Evolutionary conservation across 805 yeast species (phyloP).

Genomic region (Ogataea pilisensis): DNA sequence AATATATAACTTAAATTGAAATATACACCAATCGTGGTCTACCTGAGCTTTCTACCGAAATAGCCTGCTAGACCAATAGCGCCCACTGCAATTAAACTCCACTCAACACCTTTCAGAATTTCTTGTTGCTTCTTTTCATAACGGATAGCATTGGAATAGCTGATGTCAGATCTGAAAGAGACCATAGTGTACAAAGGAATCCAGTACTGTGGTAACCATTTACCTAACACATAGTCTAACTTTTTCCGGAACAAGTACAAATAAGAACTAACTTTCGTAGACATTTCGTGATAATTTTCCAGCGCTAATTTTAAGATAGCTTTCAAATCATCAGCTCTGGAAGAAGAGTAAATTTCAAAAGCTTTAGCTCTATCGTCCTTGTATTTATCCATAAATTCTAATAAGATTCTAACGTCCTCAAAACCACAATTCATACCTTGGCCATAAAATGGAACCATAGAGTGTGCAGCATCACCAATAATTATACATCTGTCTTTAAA

Average conservation of each 20-base stretch:
- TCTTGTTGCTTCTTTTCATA: conserved; percentile 51
- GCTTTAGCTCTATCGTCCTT: conserved; percentile 41
- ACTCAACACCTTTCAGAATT: conserved; percentile 37
- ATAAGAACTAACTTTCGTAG: conserved; percentile 65
- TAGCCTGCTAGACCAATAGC: conserved; percentile 8
- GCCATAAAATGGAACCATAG: conserved; percentile 98
- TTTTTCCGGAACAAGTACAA: conserved; percentile 61
- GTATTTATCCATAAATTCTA: conserved; percentile 42
- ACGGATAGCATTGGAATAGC: conserved; percentile 64
- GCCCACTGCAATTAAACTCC: conserved; percentile 12
- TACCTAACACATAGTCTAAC: conserved; percentile 63
- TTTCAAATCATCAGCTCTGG: conserved; percentile 60
- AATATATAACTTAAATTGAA: not conserved
- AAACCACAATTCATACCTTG: conserved; percentile 97
- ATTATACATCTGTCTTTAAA: conserved; percentile 57
- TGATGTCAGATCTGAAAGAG: conserved; percentile 78
- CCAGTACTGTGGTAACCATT: conserved; percentile 60
- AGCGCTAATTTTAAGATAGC: conserved; percentile 78
- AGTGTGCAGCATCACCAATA: conserved; percentile 92
- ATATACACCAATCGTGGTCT: not conserved
- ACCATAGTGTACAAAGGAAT: conserved; percentile 90
- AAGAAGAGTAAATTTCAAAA: conserved; percentile 49
- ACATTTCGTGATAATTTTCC: conserved; percentile 83
- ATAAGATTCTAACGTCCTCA: conserved; percentile 75
- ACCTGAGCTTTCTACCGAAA: conserved; percentile 5